Conservation (phyloP, 345 rosid species). For the Eucalyptus sp. region DNA sequence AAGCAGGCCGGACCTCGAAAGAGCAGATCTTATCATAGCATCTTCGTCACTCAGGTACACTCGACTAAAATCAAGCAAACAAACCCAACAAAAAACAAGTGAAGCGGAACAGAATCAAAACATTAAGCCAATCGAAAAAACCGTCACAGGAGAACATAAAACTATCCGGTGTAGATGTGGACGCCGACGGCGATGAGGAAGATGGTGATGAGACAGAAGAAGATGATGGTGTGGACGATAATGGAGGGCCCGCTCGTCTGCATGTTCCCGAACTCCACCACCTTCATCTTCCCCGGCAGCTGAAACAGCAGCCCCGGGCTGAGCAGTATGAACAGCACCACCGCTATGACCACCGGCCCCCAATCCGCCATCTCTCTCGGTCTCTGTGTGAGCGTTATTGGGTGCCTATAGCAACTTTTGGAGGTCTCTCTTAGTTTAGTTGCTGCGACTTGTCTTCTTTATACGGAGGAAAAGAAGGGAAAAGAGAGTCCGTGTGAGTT, state of each 20-base stretch:
- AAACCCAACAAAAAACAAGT: background rate
- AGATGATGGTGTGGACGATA: constrained; percentile 65
- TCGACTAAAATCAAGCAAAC: background rate
- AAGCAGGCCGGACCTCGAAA: background rate
- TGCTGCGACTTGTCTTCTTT: background rate
- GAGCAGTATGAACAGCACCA: constrained; percentile 70
- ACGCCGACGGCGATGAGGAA: constrained; percentile 60
- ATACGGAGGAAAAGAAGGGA: background rate
- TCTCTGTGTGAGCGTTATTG: background rate
- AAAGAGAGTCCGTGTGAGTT: background rate
- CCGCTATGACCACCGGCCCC: constrained; percentile 84
- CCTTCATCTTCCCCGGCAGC: constrained; percentile 54
- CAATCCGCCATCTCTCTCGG: constrained; percentile 69
- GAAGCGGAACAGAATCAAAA: background rate
- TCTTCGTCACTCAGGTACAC: background rate
- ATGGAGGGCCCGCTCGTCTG: constrained; percentile 75
- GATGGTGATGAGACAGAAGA: constrained; percentile 77
- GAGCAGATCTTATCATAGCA: background rate
- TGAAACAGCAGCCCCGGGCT: constrained; percentile 84
- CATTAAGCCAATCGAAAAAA: background rate
- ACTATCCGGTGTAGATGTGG: constrained; percentile 56
- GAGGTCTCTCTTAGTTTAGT: background rate
- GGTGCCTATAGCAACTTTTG: background rate
- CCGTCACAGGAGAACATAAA: background rate
- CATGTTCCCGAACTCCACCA: constrained; percentile 68